Percentiles rank a stretch among this genome's conserved stretches.
Evolutionary conservation across 2,329 filamentous ascomycete genomes (phyloP).

Genomic region (Paracorniculantispora psalliotae): DNA sequence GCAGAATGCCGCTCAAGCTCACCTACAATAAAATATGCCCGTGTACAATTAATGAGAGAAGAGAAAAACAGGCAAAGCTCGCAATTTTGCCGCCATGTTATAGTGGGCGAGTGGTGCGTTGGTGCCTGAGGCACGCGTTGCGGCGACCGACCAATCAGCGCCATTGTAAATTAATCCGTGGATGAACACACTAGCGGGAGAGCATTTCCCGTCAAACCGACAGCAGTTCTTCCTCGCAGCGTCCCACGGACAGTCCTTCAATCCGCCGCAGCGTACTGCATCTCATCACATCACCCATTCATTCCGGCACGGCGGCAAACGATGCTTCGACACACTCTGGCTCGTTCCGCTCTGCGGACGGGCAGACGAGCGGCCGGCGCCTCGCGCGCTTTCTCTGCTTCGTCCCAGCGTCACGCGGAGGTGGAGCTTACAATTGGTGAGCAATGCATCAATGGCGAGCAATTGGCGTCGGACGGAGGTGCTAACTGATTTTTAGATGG

Average conservation of each 20-base stretch:
- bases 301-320: conserved; percentile 53
- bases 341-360: conserved; percentile 64
- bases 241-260: conserved; percentile 37
- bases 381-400: conserved; percentile 77
- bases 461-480: conserved; percentile 1
- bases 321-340: conserved; percentile 65
- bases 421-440: conserved; percentile 94
- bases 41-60: conserved; percentile 55
- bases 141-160: conserved; percentile 35
- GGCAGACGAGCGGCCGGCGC: conserved; percentile 54
- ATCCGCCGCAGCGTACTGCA: conserved; percentile 31
- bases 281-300: conserved; percentile 32
- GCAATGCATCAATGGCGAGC: conserved; percentile 20
- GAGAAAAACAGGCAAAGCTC: conserved; percentile 30
- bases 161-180: conserved; percentile 39
- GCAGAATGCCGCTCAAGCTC: conserved; percentile 49
- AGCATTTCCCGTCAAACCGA: conserved; percentile 32
- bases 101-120: conserved; percentile 15
- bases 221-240: conserved; percentile 31
- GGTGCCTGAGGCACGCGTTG: conserved; percentile 34
- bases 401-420: conserved; percentile 74
- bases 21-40: conserved; percentile 69
- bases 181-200: conserved; percentile 30
- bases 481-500: conserved; percentile 62
- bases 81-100: conserved; percentile 11